Conservation (phyloP, 2,329 filamentous ascomycete genomes). For the Neofusicoccum sp. region DNA sequence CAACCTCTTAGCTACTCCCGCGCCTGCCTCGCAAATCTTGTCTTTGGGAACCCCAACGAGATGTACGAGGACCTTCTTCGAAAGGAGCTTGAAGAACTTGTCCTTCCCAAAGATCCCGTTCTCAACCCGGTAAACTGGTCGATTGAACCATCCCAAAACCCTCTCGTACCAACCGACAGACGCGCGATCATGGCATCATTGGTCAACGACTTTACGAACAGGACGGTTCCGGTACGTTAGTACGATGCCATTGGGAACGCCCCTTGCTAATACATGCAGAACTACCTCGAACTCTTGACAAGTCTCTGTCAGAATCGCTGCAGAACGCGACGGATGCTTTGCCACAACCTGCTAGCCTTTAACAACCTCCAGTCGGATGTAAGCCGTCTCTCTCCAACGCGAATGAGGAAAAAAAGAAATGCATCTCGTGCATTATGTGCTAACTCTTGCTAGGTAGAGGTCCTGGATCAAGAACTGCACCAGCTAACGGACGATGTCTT, state of each 20-base stretch:
- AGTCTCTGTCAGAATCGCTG: constrained; percentile 88
- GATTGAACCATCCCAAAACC: constrained; percentile 56
- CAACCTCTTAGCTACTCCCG: constrained; percentile 82
- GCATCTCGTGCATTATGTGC: background rate
- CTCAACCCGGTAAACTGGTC: constrained; percentile 73
- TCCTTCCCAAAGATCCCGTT: constrained; percentile 68
- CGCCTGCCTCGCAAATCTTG: constrained; percentile 71
- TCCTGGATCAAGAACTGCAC: constrained; percentile 68
- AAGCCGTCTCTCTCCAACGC: constrained; percentile 19
- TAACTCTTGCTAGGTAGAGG: constrained; percentile 51
- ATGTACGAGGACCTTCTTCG: constrained; percentile 74
- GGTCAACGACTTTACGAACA: constrained; percentile 67
- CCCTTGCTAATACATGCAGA: constrained; percentile 53
- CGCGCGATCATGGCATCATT: constrained; percentile 69
- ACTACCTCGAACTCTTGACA: constrained; percentile 80
- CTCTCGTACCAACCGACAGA: constrained; percentile 61
- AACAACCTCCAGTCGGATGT: constrained; percentile 79
- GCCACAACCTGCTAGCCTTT: constrained; percentile 79
- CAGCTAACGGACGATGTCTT: constrained; percentile 57
- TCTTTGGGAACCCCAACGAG: constrained; percentile 65
- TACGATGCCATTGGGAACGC: background rate
- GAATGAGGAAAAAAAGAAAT: background rate
- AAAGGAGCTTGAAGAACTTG: constrained; percentile 74
- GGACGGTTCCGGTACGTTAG: constrained; percentile 46
- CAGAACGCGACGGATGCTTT: constrained; percentile 83